Evolutionary conservation across 2,329 filamentous ascomycete genomes (phyloP), one percentile per base, ranked within the genome.

Genomic region (Pseudopyricularia javanii): DNA sequence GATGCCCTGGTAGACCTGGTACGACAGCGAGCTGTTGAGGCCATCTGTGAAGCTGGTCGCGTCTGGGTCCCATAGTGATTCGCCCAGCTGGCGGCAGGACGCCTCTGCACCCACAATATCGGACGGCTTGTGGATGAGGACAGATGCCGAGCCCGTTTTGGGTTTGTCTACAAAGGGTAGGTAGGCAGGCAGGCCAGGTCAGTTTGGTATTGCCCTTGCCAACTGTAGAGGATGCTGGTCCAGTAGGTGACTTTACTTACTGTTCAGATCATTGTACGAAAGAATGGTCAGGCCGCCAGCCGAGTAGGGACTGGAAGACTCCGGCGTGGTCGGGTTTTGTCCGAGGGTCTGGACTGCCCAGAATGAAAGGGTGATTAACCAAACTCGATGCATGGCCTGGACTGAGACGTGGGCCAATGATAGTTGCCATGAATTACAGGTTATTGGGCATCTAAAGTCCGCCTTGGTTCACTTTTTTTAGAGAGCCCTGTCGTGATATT

Each of bases 41-140:
- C 54, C 51, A 1, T 54, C 34, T 22, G 54, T 51, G 52, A 63
- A 63, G 32, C 55, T 35, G 12, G 58, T 43, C 11, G 32, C 55
- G 40, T 60, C 58, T 0, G 61, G 61, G 40, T 54, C 56, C 62
- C 63, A 62, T 15, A 54, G 56, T 9, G 48, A 43, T 43, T 62
- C 61, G 24, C 56, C 56, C 7, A 62, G 54, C 11, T 59, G 55
- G 20, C 37, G 49, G 48, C 61, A 62, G 20, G 57, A 47, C 1
- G 12, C 20, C 14, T 51, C 34, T 14, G 35, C 50, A 11, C 11
- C 47, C 4, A 22, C 26, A 14, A 55, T 55, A 4, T 33, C 51
- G 2, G 53, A 49, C 14, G 49, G 53, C 47, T 55, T 54, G 35
- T 58, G 57, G 20, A 58, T 53, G 4, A 58, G 55, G 32, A 58